Base-by-base conservation (phyloP, 768 basidiomycete species). In the Mycena latifolia region DNA sequence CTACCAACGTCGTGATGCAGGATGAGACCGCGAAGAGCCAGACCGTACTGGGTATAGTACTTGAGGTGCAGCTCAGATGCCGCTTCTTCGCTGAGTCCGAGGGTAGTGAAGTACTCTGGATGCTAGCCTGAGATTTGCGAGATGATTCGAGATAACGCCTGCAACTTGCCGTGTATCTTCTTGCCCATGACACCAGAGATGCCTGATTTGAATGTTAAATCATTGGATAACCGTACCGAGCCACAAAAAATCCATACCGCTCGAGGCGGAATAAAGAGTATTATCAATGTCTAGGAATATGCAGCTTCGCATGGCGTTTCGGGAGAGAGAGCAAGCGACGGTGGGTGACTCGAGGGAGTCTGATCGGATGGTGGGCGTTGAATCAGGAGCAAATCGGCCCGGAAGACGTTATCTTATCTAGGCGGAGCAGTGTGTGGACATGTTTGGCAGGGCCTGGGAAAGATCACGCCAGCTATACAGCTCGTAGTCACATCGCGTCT, bases 41-140 rank as follows among this genome's bases (percentile, higher is more conserved):
- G 88, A 7, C 94, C 94, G 62, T 95, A 96, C 68, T 92, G 84
- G 0, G 82, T 88, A 76, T 93, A 95, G 74, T 96, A 95, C 62
- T 81, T 80, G 66, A 81, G 80, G 74, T 94, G 93, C 18, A 95
- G 80, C 22, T 85, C 84, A 3, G 88, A 85, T 0, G 93, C 94
- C 62, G 89, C 88, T 43, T 88, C 86, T 31, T 92, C 86, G 29
- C 78, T 78, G n/a, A 93, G 78, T 24, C 92, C 92, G 24, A 95
- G 79, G 20, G 81, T 76, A 24, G 91, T 82, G 71, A 95, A 94
- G 77, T 95, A 96, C 27, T 85, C 93, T 94, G 63, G 55, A 55
- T 50, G 20, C 59, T 55, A 39, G 8, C 37, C 37, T 39, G 37
- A 25, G 39, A 59, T 28, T 52, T 50, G 46, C 27, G 22, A 50